Base-by-base conservation (phyloP, 164 flowering plant genomes). In the Liriodendron chinense region DNA sequence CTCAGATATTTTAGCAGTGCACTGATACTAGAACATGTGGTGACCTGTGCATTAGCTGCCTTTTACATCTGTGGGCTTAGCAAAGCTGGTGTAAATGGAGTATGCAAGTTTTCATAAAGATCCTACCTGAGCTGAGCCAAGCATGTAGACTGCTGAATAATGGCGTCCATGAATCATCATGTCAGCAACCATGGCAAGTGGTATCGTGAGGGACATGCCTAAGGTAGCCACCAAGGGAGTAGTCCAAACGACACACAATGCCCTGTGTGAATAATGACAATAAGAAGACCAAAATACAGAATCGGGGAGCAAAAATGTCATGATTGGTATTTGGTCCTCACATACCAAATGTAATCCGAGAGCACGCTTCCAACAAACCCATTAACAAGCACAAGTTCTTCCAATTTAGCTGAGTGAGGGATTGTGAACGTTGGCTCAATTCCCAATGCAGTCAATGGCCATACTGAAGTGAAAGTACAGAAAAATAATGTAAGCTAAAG, bases 321-420 rank as follows among this genome's bases (percentile, higher is more conserved):
- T 13, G 21, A 14, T 10, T 72, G 21, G 26, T 59, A 18, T 3
- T 34, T 34, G 48, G 43, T 72, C 22, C 14, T 65, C 28, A 77
- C 79, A 63, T 89, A 94, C 99, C 99, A 96, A 73, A 96, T 90
- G 82, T 96, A 96, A 74, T 96, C 99, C 7, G 99, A 94, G 75
- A 96, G 93, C 68, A 96, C 99, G 74, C 98, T 96, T 83, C 98
- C 99, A 72, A 94, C 76, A 57, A 96, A 86, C 47, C 99, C 96
- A 86, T 96, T 96, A 53, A 92, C 98, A 76, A 96, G 83, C 80
- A 96, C 93, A 28, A 90, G 85, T 84, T 96, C 99, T 69, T 93
- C 98, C 86, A 91, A 56, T 82, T 84, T 94, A 24, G 82, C 85
- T 13, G 98, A 91, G 80, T 88, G 96, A 65, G 99, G 99, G 67